Evolutionary conservation across 768 basidiomycete species (phyloP), one percentile per base, ranked within the genome.

Genomic region (Punctularia strigosozonata): DNA sequence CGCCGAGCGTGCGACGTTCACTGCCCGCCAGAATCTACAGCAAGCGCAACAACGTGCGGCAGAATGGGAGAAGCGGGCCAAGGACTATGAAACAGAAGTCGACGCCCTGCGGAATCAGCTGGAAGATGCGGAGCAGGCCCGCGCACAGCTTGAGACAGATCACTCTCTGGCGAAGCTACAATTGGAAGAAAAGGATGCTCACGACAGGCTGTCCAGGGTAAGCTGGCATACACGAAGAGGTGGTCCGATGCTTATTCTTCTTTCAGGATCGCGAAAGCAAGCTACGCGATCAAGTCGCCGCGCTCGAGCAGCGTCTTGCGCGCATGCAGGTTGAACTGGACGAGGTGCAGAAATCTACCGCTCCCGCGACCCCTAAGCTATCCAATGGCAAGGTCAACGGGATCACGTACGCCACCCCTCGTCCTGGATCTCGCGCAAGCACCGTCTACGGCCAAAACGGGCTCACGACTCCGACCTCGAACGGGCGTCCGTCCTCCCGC

Each of bases 61-160:
- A 3, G 87, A 90, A 49, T 88, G 82, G 84, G 87, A 90, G 58
- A 71, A 71, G 45, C 77, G 77, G 18, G 75, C 81, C 15, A 77
- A 77, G 49, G 80, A 84, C 45, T 68, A 69, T 31, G 81, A 86
- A 55, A 60, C 63, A 17, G 70, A 79, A 40, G 56, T 86, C 15
- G 78, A 81, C 51, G 50, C 67, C 47, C 66, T 66, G 21, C 68
- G 65, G 43, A 75, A 73, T 23, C 70, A 71, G 49, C 54, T 85
- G 13, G 81, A 88, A 25, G 72, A 81, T 38, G 62, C 68, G 6
- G 83, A 86, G 46, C 75, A 80, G 50, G 64, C 63, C 0, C 73
- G 74, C 15, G 52, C 60, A 8, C 82, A 83, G 55, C 57, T 86
- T 25, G 81, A 84, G 21, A 71, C 76, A 6, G 86, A 90, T 48